These are phyloP conservation scores for Dianthus caryophyllus DNA, from an alignment of 148 eudicot species.

Conservation along the genomic window DNA sequence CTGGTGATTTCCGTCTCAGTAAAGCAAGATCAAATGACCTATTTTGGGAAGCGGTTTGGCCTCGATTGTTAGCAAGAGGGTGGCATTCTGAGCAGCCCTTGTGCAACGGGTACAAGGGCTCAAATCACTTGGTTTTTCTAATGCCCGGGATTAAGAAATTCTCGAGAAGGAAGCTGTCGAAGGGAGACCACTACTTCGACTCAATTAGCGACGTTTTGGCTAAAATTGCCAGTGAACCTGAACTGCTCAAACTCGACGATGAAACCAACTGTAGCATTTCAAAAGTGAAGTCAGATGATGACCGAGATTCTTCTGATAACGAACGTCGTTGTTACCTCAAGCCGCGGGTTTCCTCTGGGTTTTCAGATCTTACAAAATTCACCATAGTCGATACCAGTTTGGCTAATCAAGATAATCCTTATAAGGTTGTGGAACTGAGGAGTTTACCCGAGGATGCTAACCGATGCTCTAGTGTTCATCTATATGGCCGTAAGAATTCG, in stretches of 20 bases:
- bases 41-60: conserved; percentile 99
- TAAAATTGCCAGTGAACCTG: conserved; percentile 61
- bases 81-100: conserved; percentile 85
- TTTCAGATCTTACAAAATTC: conserved; percentile 28
- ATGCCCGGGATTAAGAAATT: conserved; percentile 69
- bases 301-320: conserved; percentile 30
- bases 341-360: conserved; percentile 31
- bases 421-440: conserved; percentile 37
- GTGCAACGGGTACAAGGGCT: conserved; percentile 13
- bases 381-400: conserved; percentile 54
- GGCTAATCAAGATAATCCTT: conserved; percentile 29
- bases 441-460: conserved; percentile 40
- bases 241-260: conserved; percentile 51
- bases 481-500: conserved; percentile 8
- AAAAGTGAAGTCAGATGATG: conserved; percentile 28
- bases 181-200: conserved; percentile 77
- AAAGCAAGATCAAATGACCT: conserved; percentile 75
- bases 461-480: conserved; percentile 16
- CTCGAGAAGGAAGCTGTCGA: conserved; percentile 58
- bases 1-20: conserved; percentile 72
- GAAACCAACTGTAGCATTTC: conserved; percentile 10
- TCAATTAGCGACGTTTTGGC: conserved; percentile 60
- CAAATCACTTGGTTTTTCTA: conserved; percentile 67
- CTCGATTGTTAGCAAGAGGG: conserved; percentile 84
- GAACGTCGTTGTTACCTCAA: conserved; percentile 42